Percentiles rank a stretch among this genome's conserved stretches.
phyloP scores from a whole-genome alignment of 345 rosid genomes.

The Linum usitatissimum region DNA sequence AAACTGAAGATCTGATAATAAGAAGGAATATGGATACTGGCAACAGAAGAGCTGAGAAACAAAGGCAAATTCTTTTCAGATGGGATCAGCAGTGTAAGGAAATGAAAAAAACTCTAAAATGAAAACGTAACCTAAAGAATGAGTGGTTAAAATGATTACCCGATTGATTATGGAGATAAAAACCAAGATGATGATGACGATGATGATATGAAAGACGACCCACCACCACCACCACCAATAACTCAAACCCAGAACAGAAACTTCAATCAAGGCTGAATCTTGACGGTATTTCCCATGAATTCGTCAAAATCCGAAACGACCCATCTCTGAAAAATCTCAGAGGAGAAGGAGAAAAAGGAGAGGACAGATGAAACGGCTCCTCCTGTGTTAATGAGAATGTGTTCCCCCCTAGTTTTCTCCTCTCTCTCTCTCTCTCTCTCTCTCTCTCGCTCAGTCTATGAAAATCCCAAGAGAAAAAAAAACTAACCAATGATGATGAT shows the following conservation, averaged over 20 bases:
- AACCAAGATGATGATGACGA: constrained; percentile 15
- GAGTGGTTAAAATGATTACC: constrained; percentile 39
- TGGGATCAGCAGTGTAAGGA: neutral
- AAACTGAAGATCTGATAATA: constrained; percentile 14
- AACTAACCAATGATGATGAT: constrained; percentile 18
- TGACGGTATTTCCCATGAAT: constrained; percentile 9
- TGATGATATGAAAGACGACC: constrained; percentile 33
- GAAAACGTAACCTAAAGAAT: neutral
- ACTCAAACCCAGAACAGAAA: neutral
- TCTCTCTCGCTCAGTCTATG: too few species aligned
- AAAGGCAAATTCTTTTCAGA: neutral
- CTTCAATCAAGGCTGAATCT: constrained; percentile 5
- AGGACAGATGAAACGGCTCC: neutral
- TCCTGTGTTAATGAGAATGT: too few species aligned
- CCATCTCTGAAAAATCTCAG: constrained; percentile 10
- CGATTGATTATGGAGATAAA: constrained; percentile 44
- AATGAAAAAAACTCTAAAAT: constrained; percentile 9
- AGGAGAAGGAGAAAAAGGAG: neutral
- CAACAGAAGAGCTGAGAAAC: neutral
- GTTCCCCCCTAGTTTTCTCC: neutral
- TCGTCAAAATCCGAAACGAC: constrained; percentile 14
- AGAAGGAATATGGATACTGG: neutral
- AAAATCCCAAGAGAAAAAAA: too few species aligned
- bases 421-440: constrained; percentile 1
- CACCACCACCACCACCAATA: constrained; percentile 18